Conservation (phyloP, 1,139 yeast genomes). For the Kodamaea fungicola region DNA sequence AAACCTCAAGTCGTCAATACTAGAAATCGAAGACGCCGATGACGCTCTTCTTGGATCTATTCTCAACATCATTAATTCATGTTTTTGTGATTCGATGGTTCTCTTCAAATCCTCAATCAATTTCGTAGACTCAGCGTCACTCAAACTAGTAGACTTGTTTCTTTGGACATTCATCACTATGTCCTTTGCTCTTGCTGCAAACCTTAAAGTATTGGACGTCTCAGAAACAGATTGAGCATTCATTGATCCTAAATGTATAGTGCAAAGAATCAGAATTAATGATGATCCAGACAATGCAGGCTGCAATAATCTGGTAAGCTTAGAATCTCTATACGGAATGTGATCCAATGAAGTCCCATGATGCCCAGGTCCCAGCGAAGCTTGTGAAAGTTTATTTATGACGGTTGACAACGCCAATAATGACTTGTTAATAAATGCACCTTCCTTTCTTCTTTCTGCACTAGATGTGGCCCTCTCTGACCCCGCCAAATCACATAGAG, state of each 20-base stretch:
- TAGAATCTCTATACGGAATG: constrained; percentile 90
- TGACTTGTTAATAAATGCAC: constrained; percentile 87
- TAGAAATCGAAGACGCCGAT: constrained; percentile 2
- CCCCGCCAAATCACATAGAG: constrained; percentile 94
- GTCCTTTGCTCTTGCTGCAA: constrained; percentile 92
- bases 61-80: constrained; percentile 32
- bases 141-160: constrained; percentile 32
- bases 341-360: constrained; percentile 40
- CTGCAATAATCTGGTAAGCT: constrained; percentile 80
- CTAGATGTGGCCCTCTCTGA: constrained; percentile 88
- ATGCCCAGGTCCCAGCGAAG: constrained; percentile 18
- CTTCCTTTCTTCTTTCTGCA: constrained; percentile 83
- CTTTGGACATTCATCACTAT: constrained; percentile 66
- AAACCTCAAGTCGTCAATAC: not conserved
- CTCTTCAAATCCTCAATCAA: constrained; percentile 45
- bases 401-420: constrained; percentile 86
- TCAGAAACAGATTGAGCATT: constrained; percentile 59
- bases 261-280: constrained; percentile 82
- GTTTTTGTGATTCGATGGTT: constrained; percentile 43
- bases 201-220: constrained; percentile 81
- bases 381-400: constrained; percentile 65
- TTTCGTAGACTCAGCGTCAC: constrained; percentile 41
- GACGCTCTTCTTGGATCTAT: constrained; percentile 4
- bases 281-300: constrained; percentile 90
- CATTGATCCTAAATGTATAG: constrained; percentile 59